Conservation (phyloP, 2,329 filamentous ascomycete genomes). For the Colletotrichum navitas region DNA sequence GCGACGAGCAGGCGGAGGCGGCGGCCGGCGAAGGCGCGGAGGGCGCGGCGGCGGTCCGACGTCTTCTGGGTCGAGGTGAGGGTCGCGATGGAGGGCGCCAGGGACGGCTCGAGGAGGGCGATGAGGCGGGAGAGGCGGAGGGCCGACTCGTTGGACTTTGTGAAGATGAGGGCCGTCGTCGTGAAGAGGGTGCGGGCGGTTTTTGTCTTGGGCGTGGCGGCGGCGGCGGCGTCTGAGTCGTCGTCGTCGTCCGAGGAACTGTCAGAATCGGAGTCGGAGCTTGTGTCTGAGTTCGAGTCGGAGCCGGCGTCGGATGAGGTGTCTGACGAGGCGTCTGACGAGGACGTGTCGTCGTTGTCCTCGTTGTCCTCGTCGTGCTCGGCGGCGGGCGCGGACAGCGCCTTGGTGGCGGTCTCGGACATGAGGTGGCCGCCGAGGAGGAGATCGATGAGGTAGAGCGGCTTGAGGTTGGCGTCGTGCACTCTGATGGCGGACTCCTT, state of each 20-base stretch:
- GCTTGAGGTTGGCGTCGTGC: constrained; percentile 78
- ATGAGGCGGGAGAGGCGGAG: constrained; percentile 88
- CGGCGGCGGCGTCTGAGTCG: constrained; percentile 32
- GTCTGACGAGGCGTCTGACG: constrained; percentile 48
- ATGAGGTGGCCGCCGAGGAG: constrained; percentile 69
- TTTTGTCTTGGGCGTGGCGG: constrained; percentile 26
- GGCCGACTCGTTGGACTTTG: constrained; percentile 89
- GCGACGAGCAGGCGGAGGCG: constrained; percentile 83
- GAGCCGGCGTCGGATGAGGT: constrained; percentile 49
- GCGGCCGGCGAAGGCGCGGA: constrained; percentile 73
- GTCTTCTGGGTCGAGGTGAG: constrained; percentile 85
- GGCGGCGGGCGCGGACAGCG: constrained; percentile 24
- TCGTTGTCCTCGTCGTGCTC: constrained; percentile 45
- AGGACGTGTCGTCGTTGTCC: constrained; percentile 47
- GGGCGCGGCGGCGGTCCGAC: constrained; percentile 74
- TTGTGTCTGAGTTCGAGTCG: constrained; percentile 47
- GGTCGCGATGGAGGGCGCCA: constrained; percentile 72
- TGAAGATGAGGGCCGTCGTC: constrained; percentile 81
- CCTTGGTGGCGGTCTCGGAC: constrained; percentile 42
- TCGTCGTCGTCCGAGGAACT: constrained; percentile 42
- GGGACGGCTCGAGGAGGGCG: constrained; percentile 71
- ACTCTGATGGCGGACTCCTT: constrained; percentile 77
- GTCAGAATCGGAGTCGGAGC: constrained; percentile 40
- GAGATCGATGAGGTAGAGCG: constrained; percentile 85
- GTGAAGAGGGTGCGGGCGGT: constrained; percentile 45